Evolutionary conservation across 805 yeast species (phyloP).

Genomic region (Phaffomyces antillensis): DNA sequence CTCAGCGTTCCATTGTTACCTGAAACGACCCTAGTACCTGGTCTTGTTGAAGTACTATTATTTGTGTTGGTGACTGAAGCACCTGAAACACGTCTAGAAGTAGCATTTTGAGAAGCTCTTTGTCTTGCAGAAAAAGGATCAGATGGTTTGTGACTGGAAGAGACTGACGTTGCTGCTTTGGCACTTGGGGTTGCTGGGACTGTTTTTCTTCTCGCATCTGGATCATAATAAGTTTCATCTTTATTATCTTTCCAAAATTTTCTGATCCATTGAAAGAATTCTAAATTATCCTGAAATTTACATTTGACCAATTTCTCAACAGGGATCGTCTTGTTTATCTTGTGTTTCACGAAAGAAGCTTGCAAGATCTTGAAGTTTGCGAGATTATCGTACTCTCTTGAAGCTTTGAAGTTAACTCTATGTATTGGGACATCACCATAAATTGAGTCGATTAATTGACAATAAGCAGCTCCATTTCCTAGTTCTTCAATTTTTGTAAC

Average conservation of each 20-base stretch:
- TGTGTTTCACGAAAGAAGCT: constrained; percentile 63
- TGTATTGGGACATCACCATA: constrained; percentile 76
- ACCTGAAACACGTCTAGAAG: constrained; percentile 5
- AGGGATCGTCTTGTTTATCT: constrained; percentile 66
- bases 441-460: constrained; percentile 85
- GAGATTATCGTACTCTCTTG: constrained; percentile 67
- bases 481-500: constrained; percentile 83
- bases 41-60: neutral
- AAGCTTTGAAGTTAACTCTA: constrained; percentile 66
- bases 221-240: constrained; percentile 66
- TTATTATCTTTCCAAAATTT: constrained; percentile 73
- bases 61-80: neutral
- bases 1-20: neutral
- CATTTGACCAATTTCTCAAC: constrained; percentile 82
- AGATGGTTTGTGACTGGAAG: neutral
- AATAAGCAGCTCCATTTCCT: constrained; percentile 93
- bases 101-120: neutral
- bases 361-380: constrained; percentile 84
- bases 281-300: constrained; percentile 88
- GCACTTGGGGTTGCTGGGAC: constrained; percentile 3
- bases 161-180: constrained; percentile 2
- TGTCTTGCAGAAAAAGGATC: neutral
- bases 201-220: constrained; percentile 46
- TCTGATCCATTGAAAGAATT: constrained; percentile 89
- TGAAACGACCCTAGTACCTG: constrained; percentile 3